Evolutionary conservation across 2,329 filamentous ascomycete species (phyloP), one percentile per base, ranked within the genome.

Genomic region (Setomelanomma holmii): DNA sequence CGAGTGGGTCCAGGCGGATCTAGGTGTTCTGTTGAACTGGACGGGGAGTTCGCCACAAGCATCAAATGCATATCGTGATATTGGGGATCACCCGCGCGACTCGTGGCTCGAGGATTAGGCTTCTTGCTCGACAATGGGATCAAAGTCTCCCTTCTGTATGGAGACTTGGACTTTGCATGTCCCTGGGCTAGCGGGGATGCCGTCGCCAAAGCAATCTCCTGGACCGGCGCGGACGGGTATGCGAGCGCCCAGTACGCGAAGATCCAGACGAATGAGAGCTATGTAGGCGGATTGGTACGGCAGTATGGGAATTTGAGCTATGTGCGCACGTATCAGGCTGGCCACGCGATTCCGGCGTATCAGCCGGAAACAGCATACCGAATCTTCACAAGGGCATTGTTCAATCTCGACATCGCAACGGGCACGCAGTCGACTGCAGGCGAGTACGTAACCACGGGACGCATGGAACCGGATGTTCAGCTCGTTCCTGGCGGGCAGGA

Each of bases 121-220:
- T 81, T 79, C 49, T 71, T 86, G 1, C 76, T 86, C 7, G 82
- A 85, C 52, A 75, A 53, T 16, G 58, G 56, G 6, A 56, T 61
- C 45, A 64, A 65, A 42, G 55, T 64, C 10, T 60, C 61, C 5
- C 48, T 66, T 4, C 44, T 66, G 1, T 58, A 54, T 19, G 62
- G 56, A 5, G 60, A 64, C 24, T 42, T 58, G 19, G 82, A 77
- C 49, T 76, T 71, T 56, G 50, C 56, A 11, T 54, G 50, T 20
- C 50, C 56, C 2, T 76, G 74, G 74, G 69, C 69, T 41, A 71
- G 72, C 23, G 73, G 73, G n/a, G 61, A 76, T 49, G 72, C 72
- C 7, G 55, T 78, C n/a, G 72, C 71, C 4, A 66, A 73, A 7
- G 68, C 66, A 5, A 58, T 78, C 42, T 71, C 76, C 53, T 75